A percentile compares a stretch with the other conserved stretches of the same genome.
Evolutionary conservation across 192 early-diverging fungal genomes (phyloP).

Genomic region (Pilaira anomala): DNA sequence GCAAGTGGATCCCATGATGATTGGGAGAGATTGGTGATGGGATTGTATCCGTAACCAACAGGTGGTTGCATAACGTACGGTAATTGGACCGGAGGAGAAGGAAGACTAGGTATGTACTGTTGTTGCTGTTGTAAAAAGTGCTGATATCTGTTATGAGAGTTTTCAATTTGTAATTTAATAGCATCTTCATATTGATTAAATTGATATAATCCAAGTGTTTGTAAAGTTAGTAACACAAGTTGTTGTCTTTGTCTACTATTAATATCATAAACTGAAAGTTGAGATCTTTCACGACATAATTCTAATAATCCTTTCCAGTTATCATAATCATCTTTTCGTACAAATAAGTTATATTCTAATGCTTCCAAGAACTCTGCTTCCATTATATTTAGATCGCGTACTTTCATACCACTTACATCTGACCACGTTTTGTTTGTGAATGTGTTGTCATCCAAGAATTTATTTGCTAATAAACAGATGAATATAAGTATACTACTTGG

Average conservation of each 20-base stretch:
- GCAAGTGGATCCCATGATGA: slow-evolving; percentile 18
- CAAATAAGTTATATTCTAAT: slow-evolving; percentile 72
- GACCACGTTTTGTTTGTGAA: slow-evolving; percentile 90
- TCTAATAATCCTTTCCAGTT: slow-evolving; percentile 58
- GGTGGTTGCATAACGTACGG: slow-evolving; percentile 6
- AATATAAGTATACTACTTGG: too few relatives aligned
- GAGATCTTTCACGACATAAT: slow-evolving; percentile 34
- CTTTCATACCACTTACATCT: slow-evolving; percentile 78
- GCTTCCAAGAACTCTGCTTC: slow-evolving; percentile 79
- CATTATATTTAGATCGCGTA: slow-evolving; percentile 79
- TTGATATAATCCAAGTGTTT: slow-evolving; percentile 16
- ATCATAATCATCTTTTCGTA: slow-evolving; percentile 60
- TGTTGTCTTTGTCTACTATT: not conserved
- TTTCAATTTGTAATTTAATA: not conserved
- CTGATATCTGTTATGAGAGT: slow-evolving; percentile 8
- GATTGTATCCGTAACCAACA: slow-evolving; percentile 12
- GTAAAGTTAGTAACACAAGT: slow-evolving; percentile 4
- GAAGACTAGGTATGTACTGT: too few relatives aligned
- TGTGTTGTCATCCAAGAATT: slow-evolving; percentile 82
- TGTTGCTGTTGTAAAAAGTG: slow-evolving; percentile 3
- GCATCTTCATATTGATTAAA: not conserved
- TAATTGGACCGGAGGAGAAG: not conserved
- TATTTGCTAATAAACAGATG: slow-evolving; percentile 64
- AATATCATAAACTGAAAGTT: slow-evolving; percentile 9
- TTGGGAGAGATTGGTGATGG: slow-evolving; percentile 11